These are phyloP conservation scores for Cenchrus fungigraminus DNA, from an alignment of 176 grass and related monocot genomes.

Conservation along the genomic window DNA sequence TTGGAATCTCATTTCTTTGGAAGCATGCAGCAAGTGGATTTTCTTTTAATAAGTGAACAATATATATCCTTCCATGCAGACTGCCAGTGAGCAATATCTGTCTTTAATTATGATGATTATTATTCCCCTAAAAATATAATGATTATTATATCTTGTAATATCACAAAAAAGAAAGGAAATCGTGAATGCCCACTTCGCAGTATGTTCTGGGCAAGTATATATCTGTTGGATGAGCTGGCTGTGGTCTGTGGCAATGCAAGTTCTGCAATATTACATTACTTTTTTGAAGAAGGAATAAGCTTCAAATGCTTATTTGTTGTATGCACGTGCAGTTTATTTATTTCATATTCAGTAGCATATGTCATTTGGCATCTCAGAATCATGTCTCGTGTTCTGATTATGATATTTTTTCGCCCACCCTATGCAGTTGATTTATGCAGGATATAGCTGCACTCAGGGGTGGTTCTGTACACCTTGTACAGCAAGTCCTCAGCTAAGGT, in stretches of 20 bases:
- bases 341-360: slow-evolving; percentile 30
- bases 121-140: neutral
- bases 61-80: slow-evolving; percentile 19
- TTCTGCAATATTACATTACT: neutral
- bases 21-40: neutral
- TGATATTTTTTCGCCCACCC: slow-evolving; percentile 13
- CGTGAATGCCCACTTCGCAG: neutral
- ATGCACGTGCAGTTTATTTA: neutral
- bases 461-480: slow-evolving; percentile 98
- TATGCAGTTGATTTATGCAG: slow-evolving; percentile 91
- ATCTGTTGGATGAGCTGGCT: slow-evolving; percentile 28
- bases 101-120: slow-evolving; percentile 6
- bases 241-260: neutral
- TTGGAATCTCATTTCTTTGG: slow-evolving; percentile 1
- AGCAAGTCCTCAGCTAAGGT: slow-evolving; percentile 80
- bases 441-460: slow-evolving; percentile 91
- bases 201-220: neutral
- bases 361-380: slow-evolving; percentile 18
- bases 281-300: neutral
- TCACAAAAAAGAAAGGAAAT: neutral
- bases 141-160: neutral
- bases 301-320: neutral
- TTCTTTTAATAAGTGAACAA: neutral
- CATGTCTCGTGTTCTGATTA: slow-evolving; percentile 23
- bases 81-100: neutral